Base-by-base conservation (phyloP, 2,329 filamentous ascomycete genomes). In the Aspergillus puulaauensis region DNA sequence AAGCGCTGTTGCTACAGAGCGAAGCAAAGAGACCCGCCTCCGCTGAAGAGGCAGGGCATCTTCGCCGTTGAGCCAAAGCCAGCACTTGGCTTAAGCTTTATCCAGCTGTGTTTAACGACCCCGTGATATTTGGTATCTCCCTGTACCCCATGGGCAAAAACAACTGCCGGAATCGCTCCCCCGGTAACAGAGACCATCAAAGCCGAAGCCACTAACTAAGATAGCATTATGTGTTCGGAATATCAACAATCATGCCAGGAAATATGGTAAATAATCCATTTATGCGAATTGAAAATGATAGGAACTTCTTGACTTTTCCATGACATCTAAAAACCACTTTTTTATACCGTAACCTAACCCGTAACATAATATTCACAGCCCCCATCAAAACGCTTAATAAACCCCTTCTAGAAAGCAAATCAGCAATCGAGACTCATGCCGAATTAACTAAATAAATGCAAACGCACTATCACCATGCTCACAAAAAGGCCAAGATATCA, bases 401-500 rank as follows among this genome's bases (percentile, higher is more conserved):
- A 6, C 23, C 12, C 24, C 39, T 21, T 12, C 24, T 15, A 9
- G 14, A 51, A 51, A 9, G 14, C 27, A 51, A 37, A 51, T 21
- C 37, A 31, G 9, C 19, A 8, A 23, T 24, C 37, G 37, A 39
- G 14, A 11, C 48, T 24, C 15, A 52, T 33, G 33, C 19, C 19
- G 35, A 59, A 59, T 59, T 47, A 33, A 59, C 52, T 61, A 62
- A 23, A 53, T 12, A 21, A 41, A 41, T 14, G 14, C n/a, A 17
- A 39, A 50, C 21, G 37, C 45, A 48, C 46, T 54, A 52, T 48
- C 57, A 43, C 43, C 51, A 60, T 55, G 56, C 55, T 53, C 39
- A 56, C 33, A 46, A 40, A 53, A 53, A 19, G 14, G 40, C 24
- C 59, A 58, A 58, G 33, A 61, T 33, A 58, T 61, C 63, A 61